Base-by-base conservation (phyloP, 352 stramenopile species). In the Phytopythium delawarense region DNA sequence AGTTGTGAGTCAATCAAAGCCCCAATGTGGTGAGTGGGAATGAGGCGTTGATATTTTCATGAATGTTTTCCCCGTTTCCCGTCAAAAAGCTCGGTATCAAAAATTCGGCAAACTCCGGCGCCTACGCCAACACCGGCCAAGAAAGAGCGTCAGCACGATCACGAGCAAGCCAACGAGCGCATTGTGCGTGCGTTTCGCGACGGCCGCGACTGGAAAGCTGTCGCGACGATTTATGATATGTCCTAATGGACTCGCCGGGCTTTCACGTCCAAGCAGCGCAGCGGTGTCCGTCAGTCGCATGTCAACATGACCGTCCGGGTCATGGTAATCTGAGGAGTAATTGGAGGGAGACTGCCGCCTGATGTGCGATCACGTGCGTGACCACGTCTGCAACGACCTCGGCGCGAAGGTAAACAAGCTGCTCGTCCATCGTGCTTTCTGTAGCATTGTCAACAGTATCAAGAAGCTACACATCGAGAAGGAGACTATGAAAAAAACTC, bases 391-490 rank as follows among this genome's bases (percentile, higher is more conserved):
- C 0, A 52, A 15, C 20, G 65, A 73, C n/a, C 12, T 69, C 9
- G 35, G 49, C 20, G n/a, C 70, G 4, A 4, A 6, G 0, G 65
- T 68, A 1, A 49, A 48, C 7, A 71, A 45, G 9, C 44, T 49
- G 1, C 53, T 60, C 4, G 35, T 69, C 2, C 65, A 76, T 28
- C 25, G 63, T 6, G 54, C 59, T 0, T 40, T 70, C 1, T 49
- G 69, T 25, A 39, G 60, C 15, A 71, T 74, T 63, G 18, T 74
- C 1, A 69, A 71, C 59, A 57, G 15, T 5, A 20, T 46, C 1
- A 74, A 77, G 34, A 15, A 46, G 4, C 4, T 76, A 1, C 57
- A 34, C 1, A 65, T 76, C 21, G 69, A 76, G 49, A 71, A 69
- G 25, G 25, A 16, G 0, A 67, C 66, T 0, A 71, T 71, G 57